Evolutionary conservation across 2,329 filamentous ascomycete species (phyloP).

Genomic region (Cytospora schulzeri): DNA sequence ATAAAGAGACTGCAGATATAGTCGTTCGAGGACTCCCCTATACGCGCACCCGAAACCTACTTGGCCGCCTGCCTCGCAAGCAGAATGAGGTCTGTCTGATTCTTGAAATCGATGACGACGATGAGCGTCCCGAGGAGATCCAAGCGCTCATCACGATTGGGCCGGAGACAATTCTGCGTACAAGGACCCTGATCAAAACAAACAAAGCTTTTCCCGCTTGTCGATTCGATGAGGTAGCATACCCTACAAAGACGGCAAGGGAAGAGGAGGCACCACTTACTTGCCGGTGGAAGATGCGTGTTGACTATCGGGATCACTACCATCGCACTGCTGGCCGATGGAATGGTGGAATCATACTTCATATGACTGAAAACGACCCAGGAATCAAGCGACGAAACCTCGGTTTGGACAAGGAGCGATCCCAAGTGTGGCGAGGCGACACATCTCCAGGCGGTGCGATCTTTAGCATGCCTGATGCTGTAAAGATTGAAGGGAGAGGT

Average conservation of each 20-base stretch:
- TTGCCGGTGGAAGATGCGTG: slow-evolving; percentile 53
- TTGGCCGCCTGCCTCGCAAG: slow-evolving; percentile 42
- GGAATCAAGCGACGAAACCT: slow-evolving; percentile 31
- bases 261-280: slow-evolving; percentile 44
- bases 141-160: slow-evolving; percentile 49
- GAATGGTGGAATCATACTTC: slow-evolving; percentile 40
- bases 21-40: slow-evolving; percentile 45
- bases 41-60: slow-evolving; percentile 38
- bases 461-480: slow-evolving; percentile 20
- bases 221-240: slow-evolving; percentile 30
- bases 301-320: slow-evolving; percentile 36
- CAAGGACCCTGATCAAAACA: slow-evolving; percentile 53
- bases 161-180: slow-evolving; percentile 39
- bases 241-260: slow-evolving; percentile 25
- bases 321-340: slow-evolving; percentile 29
- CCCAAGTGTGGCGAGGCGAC: slow-evolving; percentile 43
- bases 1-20: slow-evolving; percentile 42
- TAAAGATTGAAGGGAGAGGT: neutral
- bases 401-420: slow-evolving; percentile 35
- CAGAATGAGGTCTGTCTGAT: slow-evolving; percentile 48
- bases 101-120: slow-evolving; percentile 43
- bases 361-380: slow-evolving; percentile 31
- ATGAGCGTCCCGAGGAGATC: slow-evolving; percentile 35
- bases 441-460: slow-evolving; percentile 41
- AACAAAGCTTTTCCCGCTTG: slow-evolving; percentile 53